Conservation (phyloP, 2,329 filamentous ascomycete genomes). For the Alternaria dauci region DNA sequence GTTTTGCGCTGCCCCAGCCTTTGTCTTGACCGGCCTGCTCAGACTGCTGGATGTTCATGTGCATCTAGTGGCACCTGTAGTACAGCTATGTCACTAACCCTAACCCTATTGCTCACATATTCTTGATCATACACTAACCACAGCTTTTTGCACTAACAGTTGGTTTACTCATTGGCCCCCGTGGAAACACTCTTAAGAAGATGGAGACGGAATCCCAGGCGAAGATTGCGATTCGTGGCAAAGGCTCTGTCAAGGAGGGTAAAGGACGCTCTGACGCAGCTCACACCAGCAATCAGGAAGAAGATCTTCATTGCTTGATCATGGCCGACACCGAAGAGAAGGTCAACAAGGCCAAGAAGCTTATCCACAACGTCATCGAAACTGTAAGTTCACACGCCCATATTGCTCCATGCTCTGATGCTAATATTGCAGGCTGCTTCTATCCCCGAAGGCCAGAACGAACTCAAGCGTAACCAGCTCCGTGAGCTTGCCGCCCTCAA, state of each 20-base stretch:
- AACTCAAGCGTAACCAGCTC: slow-evolving; percentile 97
- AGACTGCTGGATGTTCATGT: slow-evolving; percentile 39
- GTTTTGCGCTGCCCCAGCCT: slow-evolving; percentile 56
- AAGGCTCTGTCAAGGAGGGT: slow-evolving; percentile 99
- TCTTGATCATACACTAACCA: slow-evolving; percentile 79
- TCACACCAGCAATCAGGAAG: slow-evolving; percentile 99
- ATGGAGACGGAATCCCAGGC: slow-evolving; percentile 98
- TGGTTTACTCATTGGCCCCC: slow-evolving; percentile 99
- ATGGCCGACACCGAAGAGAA: slow-evolving; percentile 99
- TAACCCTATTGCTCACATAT: slow-evolving; percentile 40
- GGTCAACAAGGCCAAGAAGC: slow-evolving; percentile 97
- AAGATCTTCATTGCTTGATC: slow-evolving; percentile 97
- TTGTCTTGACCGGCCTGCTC: slow-evolving; percentile 56
- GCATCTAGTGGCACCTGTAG: slow-evolving; percentile 47
- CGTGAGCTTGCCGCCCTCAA: slow-evolving; percentile 97
- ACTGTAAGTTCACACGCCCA: slow-evolving; percentile 71
- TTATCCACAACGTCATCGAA: slow-evolving; percentile 98
- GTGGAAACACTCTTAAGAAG: slow-evolving; percentile 99
- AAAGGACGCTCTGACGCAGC: slow-evolving; percentile 98
- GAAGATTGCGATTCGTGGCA: slow-evolving; percentile 99
- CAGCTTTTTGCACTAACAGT: slow-evolving; percentile 87
- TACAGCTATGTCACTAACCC: slow-evolving; percentile 54
- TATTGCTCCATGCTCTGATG: not conserved
- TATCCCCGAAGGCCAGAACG: slow-evolving; percentile 97
- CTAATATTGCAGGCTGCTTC: slow-evolving; percentile 80